Conservation (phyloP, 495 filamentous ascomycete species). For the Cercophora samala region DNA sequence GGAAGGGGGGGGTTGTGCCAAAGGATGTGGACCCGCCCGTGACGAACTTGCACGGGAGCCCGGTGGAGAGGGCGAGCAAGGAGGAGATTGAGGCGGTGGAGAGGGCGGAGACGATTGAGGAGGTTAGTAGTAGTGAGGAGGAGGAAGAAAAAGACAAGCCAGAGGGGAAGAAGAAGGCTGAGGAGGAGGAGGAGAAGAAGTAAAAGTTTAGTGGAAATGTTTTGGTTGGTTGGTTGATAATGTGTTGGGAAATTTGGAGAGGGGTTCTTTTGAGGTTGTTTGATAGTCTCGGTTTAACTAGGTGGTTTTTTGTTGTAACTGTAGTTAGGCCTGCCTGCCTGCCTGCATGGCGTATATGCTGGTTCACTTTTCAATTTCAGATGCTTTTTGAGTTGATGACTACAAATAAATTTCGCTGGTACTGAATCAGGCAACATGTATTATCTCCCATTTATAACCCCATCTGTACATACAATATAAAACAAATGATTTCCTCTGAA, state of each 20-base stretch:
- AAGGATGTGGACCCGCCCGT: slow-evolving; percentile 36
- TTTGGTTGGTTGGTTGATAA: neutral
- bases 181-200: neutral
- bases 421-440: neutral
- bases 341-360: too few species aligned
- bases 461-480: neutral
- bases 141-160: slow-evolving; percentile 2
- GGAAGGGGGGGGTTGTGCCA: slow-evolving; percentile 33
- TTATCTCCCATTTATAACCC: neutral
- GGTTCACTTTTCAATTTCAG: too few species aligned
- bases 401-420: neutral
- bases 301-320: too few species aligned
- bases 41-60: slow-evolving; percentile 32
- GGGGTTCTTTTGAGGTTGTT: too few species aligned
- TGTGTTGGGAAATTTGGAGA: neutral
- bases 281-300: too few species aligned
- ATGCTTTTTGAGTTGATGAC: too few species aligned
- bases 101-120: slow-evolving; percentile 38
- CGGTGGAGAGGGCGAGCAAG: slow-evolving; percentile 27
- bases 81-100: slow-evolving; percentile 42
- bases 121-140: slow-evolving; percentile 25
- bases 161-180: neutral
- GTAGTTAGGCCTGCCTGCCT: too few species aligned
- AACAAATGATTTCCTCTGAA: neutral
- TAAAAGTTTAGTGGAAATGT: neutral